These are phyloP conservation scores for Pseudogymnoascus sp. DNA, from an alignment of 2,329 filamentous ascomycete genomes.

Conservation along the genomic window DNA sequence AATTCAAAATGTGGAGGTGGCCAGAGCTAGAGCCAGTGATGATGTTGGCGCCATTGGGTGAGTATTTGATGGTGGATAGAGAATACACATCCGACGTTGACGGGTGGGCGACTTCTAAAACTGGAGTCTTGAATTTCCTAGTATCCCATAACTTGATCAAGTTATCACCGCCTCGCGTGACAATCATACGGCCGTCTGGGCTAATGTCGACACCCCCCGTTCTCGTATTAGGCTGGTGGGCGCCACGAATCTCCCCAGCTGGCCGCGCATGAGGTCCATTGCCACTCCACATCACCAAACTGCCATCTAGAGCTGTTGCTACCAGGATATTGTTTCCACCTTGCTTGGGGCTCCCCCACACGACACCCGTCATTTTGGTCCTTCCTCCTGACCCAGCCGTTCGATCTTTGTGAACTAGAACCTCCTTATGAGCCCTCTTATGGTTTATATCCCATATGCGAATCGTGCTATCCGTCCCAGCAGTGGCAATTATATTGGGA, in stretches of 20 bases:
- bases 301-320: slow-evolving; percentile 78
- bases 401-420: slow-evolving; percentile 92
- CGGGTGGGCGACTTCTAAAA: slow-evolving; percentile 69
- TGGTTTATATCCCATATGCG: slow-evolving; percentile 97
- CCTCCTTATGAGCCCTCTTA: slow-evolving; percentile 79
- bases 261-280: slow-evolving; percentile 81
- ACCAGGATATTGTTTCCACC: slow-evolving; percentile 75
- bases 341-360: slow-evolving; percentile 70
- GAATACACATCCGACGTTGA: slow-evolving; percentile 80
- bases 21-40: slow-evolving; percentile 83
- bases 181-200: slow-evolving; percentile 78
- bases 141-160: slow-evolving; percentile 96
- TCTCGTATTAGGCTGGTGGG: slow-evolving; percentile 78
- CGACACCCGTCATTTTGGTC: slow-evolving; percentile 87
- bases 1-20: slow-evolving; percentile 85
- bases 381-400: slow-evolving; percentile 81
- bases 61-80: slow-evolving; percentile 82
- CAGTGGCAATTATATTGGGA: slow-evolving; percentile 77
- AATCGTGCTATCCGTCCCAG: slow-evolving; percentile 88
- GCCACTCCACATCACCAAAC: slow-evolving; percentile 83
- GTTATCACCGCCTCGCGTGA: slow-evolving; percentile 85
- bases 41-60: slow-evolving; percentile 73
- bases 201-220: slow-evolving; percentile 89
- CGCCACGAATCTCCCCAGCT: slow-evolving; percentile 72
- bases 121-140: slow-evolving; percentile 84